These are phyloP conservation scores for Schizopora paradoxa DNA, from an alignment of 1,284 basidiomycete species.

Conservation along the genomic window DNA sequence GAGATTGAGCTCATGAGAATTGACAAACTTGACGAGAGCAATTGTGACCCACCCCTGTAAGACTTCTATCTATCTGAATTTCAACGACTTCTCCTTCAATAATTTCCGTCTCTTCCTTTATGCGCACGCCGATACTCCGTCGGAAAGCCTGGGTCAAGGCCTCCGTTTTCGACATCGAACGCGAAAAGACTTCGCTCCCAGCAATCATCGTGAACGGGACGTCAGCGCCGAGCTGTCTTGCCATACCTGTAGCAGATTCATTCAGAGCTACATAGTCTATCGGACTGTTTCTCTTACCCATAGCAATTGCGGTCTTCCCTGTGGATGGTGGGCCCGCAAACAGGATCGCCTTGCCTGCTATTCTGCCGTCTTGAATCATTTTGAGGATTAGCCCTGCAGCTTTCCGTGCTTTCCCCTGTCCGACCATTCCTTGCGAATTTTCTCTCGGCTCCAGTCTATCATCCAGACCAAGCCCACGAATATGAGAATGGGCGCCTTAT, in stretches of 20 bases:
- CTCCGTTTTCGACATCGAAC: conserved; percentile 98
- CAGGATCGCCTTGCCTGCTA: conserved; percentile 91
- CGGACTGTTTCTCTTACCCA: conserved; percentile 53
- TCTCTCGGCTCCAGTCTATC: conserved; percentile 85
- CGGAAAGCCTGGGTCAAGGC: conserved; percentile 95
- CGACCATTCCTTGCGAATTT: conserved; percentile 94
- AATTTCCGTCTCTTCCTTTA: conserved; percentile 96
- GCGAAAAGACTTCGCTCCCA: conserved; percentile 94
- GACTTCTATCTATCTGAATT: conserved; percentile 94
- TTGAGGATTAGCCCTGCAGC: conserved; percentile 96
- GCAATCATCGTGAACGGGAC: conserved; percentile 98
- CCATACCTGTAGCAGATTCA: conserved; percentile 69
- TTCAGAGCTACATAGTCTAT: conserved; percentile 7
- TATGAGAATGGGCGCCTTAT: conserved; percentile 94
- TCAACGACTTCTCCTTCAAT: conserved; percentile 99
- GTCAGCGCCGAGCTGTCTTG: conserved; percentile 87
- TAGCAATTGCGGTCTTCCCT: conserved; percentile 96
- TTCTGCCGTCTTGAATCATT: conserved; percentile 95
- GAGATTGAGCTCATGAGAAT: conserved; percentile 2
- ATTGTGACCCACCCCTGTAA: conserved; percentile 79
- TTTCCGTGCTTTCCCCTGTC: conserved; percentile 91
- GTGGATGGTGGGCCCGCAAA: conserved; percentile 96
- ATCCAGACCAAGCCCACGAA: conserved; percentile 91
- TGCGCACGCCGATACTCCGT: conserved; percentile 92
- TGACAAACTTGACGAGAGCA: conserved; percentile 4